Evolutionary conservation across 345 rosid species (phyloP).

Genomic region (Sisymbrium altissimum): DNA sequence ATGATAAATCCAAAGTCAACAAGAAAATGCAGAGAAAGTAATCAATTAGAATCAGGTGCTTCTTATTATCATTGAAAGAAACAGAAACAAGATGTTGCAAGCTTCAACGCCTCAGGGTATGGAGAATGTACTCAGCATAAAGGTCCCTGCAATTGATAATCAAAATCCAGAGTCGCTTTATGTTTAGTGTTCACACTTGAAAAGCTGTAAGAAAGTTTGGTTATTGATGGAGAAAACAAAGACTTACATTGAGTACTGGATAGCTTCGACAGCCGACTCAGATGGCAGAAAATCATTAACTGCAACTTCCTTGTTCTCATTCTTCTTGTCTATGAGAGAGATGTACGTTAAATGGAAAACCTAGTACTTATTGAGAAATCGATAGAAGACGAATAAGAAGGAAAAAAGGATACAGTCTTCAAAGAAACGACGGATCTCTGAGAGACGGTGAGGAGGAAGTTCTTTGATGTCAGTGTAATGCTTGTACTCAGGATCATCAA

Average conservation of each 20-base stretch:
- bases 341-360: constrained; percentile 21
- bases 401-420: constrained; percentile 83
- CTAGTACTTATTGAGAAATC: not conserved
- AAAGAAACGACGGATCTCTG: constrained; percentile 94
- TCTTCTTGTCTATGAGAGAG: constrained; percentile 71
- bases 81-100: constrained; percentile 9
- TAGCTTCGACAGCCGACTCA: constrained; percentile 56
- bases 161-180: not conserved
- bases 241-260: constrained; percentile 88
- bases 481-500: constrained; percentile 93
- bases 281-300: constrained; percentile 85
- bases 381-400: not conserved
- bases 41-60: not conserved
- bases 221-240: not conserved
- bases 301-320: constrained; percentile 97
- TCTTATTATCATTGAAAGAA: constrained; percentile 17
- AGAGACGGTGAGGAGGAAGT: constrained; percentile 93
- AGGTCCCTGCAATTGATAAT: constrained; percentile 65
- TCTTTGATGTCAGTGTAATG: constrained; percentile 85
- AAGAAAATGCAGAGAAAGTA: constrained; percentile 2
- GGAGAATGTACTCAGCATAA: constrained; percentile 76
- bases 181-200: not conserved
- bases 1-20: not conserved
- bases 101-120: constrained; percentile 65
- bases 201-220: not conserved